These are phyloP conservation scores for Boletus tylopilopsis DNA, from an alignment of 768 basidiomycete species.

Conservation along the genomic window DNA sequence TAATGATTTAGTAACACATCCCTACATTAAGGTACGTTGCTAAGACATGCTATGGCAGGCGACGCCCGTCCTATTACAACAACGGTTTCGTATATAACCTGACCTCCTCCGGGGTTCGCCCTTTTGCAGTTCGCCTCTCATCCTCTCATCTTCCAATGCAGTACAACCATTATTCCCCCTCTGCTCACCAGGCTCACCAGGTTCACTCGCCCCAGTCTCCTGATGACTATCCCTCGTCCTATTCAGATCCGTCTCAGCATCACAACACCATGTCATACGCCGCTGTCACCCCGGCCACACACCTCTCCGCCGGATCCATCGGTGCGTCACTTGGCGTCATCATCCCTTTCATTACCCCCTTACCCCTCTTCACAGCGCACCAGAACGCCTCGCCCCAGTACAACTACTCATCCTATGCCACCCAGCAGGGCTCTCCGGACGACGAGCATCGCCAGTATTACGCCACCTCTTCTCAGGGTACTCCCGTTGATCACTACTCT, in stretches of 20 bases:
- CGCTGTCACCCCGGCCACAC: constrained; percentile 19
- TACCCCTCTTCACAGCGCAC: constrained; percentile 18
- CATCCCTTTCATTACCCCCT: constrained; percentile 7
- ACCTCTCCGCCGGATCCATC: constrained; percentile 21
- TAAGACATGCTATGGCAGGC: constrained; percentile 34
- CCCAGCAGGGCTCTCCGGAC: constrained; percentile 15
- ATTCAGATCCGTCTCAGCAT: constrained; percentile 24
- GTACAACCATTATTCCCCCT: constrained; percentile 24
- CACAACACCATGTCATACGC: constrained; percentile 21
- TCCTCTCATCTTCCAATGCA: constrained; percentile 21
- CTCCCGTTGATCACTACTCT: constrained; percentile 21
- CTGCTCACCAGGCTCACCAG: constrained; percentile 16
- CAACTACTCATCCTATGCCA: constrained; percentile 19
- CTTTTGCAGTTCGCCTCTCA: constrained; percentile 7
- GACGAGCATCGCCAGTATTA: constrained; percentile 27
- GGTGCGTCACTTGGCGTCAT: constrained; percentile 22
- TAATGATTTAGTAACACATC: constrained; percentile 37
- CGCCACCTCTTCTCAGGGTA: constrained; percentile 14
- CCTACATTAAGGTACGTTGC: constrained; percentile 37
- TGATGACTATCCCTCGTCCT: constrained; percentile 18
- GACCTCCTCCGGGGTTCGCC: constrained; percentile 9
- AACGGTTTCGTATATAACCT: constrained; percentile 33
- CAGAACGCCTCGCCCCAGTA: constrained; percentile 16
- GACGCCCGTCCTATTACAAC: constrained; percentile 33
- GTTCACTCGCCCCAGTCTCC: constrained; percentile 21